Evolutionary conservation across 169 alveolate species (phyloP).

Genomic region (Plasmodium coatneyi): DNA sequence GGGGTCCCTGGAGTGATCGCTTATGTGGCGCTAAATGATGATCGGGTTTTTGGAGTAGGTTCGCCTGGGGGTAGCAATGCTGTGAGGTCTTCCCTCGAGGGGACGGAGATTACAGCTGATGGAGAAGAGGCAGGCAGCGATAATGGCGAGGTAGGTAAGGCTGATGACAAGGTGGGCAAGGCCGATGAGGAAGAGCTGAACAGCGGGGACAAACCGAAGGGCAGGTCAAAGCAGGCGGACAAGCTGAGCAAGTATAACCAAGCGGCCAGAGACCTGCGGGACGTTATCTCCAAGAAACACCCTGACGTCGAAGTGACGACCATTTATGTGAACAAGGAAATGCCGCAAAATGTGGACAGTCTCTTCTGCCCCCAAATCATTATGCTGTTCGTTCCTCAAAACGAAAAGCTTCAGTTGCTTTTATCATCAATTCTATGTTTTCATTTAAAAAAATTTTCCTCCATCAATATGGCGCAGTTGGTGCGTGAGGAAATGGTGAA

Average conservation of each 20-base stretch:
- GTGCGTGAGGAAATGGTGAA: conserved; percentile 16
- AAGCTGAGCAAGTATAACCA: not conserved
- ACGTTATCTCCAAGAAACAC: conserved; percentile 3
- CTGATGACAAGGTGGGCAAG: not conserved
- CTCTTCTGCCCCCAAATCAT: conserved; percentile 40
- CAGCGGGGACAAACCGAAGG: not conserved
- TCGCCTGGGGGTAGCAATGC: not conserved
- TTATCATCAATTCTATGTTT: conserved; percentile 41
- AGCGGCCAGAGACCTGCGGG: not conserved
- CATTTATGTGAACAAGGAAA: conserved; percentile 33
- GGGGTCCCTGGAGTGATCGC: not conserved
- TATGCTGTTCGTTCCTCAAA: conserved; percentile 60
- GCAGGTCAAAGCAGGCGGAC: not conserved
- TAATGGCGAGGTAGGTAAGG: not conserved
- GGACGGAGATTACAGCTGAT: not conserved
- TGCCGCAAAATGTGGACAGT: conserved; percentile 19
- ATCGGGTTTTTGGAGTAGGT: not conserved
- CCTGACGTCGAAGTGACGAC: conserved; percentile 13
- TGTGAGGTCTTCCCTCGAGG: not conserved
- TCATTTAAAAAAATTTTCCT: conserved; percentile 20
- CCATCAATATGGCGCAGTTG: conserved; percentile 23
- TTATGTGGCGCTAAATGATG: not conserved
- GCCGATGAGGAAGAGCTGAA: not conserved
- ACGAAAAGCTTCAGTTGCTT: conserved; percentile 34
- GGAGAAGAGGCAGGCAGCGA: not conserved